Evolutionary conservation across 2,329 filamentous ascomycete genomes (phyloP).

Genomic region (Claviceps capensis): DNA sequence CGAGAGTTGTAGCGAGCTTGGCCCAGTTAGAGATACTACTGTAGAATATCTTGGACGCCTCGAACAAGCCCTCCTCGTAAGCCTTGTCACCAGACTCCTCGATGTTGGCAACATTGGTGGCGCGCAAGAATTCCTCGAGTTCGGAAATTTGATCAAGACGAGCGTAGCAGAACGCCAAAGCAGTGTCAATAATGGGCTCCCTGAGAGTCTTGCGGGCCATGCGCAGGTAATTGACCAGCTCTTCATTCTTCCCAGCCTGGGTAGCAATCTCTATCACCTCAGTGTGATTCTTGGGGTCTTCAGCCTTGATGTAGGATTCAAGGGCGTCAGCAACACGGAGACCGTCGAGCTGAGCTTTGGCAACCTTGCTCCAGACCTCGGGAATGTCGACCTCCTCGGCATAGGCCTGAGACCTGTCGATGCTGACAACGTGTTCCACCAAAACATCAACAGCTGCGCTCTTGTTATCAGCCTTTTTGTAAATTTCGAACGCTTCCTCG

Average conservation of each 20-base stretch:
- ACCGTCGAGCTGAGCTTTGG: constrained; percentile 93
- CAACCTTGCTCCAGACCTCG: constrained; percentile 96
- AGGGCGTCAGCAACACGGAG: constrained; percentile 86
- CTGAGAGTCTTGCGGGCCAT: constrained; percentile 97
- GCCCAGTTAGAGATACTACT: constrained; percentile 99
- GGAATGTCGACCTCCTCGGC: constrained; percentile 88
- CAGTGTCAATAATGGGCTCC: constrained; percentile 87
- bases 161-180: constrained; percentile 84
- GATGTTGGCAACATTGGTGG: constrained; percentile 87
- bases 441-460: constrained; percentile 78
- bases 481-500: constrained; percentile 96
- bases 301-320: constrained; percentile 92
- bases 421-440: constrained; percentile 93
- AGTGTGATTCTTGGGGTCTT: constrained; percentile 80
- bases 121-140: constrained; percentile 89
- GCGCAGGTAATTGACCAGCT: constrained; percentile 87
- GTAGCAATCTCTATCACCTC: constrained; percentile 96
- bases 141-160: constrained; percentile 83
- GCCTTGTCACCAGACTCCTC: constrained; percentile 98
- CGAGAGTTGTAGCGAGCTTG: constrained; percentile 91
- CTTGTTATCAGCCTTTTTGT: constrained; percentile 94
- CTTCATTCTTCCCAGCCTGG: constrained; percentile 92
- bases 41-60: constrained; percentile 98
- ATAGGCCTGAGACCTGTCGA: constrained; percentile 90
- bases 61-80: constrained; percentile 83